A percentile compares a stretch with the other conserved stretches of the same genome.
Evolutionary conservation across 805 yeast genomes (phyloP).

Genomic region (Metschnikowia reukaufii): DNA sequence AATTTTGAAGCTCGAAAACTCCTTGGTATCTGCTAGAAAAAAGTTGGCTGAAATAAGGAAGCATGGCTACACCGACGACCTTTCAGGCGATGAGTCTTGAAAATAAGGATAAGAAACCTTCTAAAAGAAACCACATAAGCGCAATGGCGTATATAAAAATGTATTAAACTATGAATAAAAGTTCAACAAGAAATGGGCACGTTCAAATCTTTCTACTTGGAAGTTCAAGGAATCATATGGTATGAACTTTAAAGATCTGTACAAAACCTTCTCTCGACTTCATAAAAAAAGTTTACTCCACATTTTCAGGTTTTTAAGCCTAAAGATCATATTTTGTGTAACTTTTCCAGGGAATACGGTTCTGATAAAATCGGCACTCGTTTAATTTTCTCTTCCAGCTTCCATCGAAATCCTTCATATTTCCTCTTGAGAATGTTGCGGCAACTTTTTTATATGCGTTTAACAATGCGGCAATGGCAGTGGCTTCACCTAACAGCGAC

Average conservation of each 20-base stretch:
- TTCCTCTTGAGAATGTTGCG: neutral
- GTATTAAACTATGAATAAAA: too few species aligned
- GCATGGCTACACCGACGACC: constrained; percentile 66
- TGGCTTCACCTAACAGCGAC: neutral
- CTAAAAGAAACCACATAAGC: too few species aligned
- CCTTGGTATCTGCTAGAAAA: constrained; percentile 69
- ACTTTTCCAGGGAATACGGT: neutral
- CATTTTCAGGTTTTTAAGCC: too few species aligned
- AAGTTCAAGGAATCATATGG: too few species aligned
- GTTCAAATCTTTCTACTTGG: too few species aligned
- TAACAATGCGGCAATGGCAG: neutral
- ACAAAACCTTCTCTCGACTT: too few species aligned
- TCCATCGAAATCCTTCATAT: neutral
- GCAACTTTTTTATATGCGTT: neutral
- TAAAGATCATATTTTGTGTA: too few species aligned
- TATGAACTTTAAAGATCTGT: too few species aligned
- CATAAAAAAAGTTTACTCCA: too few species aligned
- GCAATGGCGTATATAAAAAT: too few species aligned
- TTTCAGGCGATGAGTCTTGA: constrained; percentile 10
- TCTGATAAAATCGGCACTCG: neutral
- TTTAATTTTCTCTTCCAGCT: neutral
- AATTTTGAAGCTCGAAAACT: constrained; percentile 77
- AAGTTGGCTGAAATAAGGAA: constrained; percentile 82
- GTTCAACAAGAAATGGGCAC: too few species aligned
- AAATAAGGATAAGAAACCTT: too few species aligned